These are phyloP conservation scores for Neonectria sp. DNA, from an alignment of 2,329 filamentous ascomycete species.

Conservation along the genomic window DNA sequence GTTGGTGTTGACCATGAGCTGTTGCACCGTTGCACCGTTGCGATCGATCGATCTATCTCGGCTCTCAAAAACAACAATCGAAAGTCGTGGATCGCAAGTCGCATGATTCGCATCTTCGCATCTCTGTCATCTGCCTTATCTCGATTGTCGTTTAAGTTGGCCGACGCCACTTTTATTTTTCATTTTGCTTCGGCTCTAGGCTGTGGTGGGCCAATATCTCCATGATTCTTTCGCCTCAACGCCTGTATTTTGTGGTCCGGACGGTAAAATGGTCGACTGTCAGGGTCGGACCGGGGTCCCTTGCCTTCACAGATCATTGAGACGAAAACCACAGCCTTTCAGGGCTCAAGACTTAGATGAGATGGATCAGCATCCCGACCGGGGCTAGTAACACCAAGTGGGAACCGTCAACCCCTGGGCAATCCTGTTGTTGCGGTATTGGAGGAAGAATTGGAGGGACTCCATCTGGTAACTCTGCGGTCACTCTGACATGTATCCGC, in stretches of 20 bases:
- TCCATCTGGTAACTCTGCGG: slow-evolving; percentile 3
- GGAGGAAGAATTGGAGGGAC: slow-evolving; percentile 4
- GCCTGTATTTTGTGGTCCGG: no score
- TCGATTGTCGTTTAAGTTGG: background rate
- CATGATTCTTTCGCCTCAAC: no score
- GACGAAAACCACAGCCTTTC: background rate
- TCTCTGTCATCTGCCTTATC: background rate
- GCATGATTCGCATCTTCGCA: background rate
- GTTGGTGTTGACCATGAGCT: background rate
- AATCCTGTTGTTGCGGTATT: background rate
- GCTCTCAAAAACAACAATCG: background rate
- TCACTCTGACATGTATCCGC: background rate
- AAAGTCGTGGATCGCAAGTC: background rate
- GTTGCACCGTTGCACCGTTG: background rate
- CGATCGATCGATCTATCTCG: slow-evolving; percentile 1
- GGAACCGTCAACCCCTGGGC: slow-evolving; percentile 7
- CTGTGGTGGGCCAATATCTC: no score
- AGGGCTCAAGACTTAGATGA: slow-evolving; percentile 23
- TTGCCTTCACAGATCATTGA: slow-evolving; percentile 2
- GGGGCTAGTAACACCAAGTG: background rate
- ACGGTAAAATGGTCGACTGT: no score
- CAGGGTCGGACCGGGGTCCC: background rate
- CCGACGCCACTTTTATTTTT: background rate
- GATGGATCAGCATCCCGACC: slow-evolving; percentile 24
- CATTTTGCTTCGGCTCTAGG: background rate